These are phyloP conservation scores for Brassica incana DNA, from an alignment of 345 rosid genomes.

Conservation along the genomic window DNA sequence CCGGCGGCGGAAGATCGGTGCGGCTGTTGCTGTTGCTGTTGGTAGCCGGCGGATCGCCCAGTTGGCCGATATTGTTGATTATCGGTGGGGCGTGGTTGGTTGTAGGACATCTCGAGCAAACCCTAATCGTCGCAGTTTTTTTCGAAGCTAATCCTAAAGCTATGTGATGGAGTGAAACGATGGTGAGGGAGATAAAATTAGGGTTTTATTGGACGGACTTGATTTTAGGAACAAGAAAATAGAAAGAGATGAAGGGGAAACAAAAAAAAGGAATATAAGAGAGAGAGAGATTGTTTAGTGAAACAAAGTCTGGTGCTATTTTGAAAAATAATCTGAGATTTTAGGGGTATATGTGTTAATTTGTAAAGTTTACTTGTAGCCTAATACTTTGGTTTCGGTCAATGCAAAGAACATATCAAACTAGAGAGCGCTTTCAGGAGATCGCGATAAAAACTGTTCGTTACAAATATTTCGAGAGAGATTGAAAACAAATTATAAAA, in stretches of 20 bases:
- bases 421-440: slow-evolving; percentile 39
- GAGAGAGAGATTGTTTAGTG: neutral
- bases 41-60: slow-evolving; percentile 69
- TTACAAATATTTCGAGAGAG: neutral
- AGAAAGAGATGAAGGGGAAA: slow-evolving; percentile 6
- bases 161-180: slow-evolving; percentile 38
- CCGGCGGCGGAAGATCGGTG: slow-evolving; percentile 43
- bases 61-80: slow-evolving; percentile 65
- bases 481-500: too few relatives aligned
- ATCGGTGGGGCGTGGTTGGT: slow-evolving; percentile 87
- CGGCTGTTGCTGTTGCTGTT: slow-evolving; percentile 34
- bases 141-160: slow-evolving; percentile 30
- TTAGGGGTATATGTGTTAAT: neutral
- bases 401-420: slow-evolving; percentile 35
- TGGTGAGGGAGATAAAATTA: slow-evolving; percentile 48
- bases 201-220: slow-evolving; percentile 73
- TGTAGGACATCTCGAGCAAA: slow-evolving; percentile 83
- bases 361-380: slow-evolving; percentile 27
- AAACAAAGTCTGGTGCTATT: neutral
- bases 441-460: slow-evolving; percentile 22
- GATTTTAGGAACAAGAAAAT: slow-evolving; percentile 39
- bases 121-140: slow-evolving; percentile 34
- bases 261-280: neutral
- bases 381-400: slow-evolving; percentile 42
- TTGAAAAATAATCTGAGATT: neutral